phyloP scores from a whole-genome alignment of 306 rosid genomes.

The Elaeagnus macrophylla region DNA sequence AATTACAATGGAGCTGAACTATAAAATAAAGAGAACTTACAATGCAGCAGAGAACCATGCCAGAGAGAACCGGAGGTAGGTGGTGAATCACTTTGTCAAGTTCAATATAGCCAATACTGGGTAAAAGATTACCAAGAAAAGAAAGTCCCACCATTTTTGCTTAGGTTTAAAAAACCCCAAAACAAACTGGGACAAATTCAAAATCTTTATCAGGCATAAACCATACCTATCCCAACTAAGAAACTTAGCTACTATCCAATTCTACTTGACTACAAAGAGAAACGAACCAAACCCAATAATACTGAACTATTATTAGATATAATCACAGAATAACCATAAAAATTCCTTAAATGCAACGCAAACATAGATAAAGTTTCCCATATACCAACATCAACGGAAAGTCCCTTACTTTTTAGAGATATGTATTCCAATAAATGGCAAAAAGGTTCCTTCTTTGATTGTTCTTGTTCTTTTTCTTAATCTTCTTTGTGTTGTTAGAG shows the following conservation, averaged over 20 bases:
- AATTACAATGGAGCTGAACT: slow-evolving; percentile 1
- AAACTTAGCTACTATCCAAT: too few species aligned
- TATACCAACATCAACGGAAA: neutral
- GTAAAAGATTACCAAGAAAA: slow-evolving; percentile 22
- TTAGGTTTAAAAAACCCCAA: neutral
- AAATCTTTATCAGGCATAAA: neutral
- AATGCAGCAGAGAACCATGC: slow-evolving; percentile 53
- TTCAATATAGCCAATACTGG: slow-evolving; percentile 26
- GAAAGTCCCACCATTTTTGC: slow-evolving; percentile 36
- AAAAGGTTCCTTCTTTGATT: neutral
- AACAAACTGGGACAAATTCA: slow-evolving; percentile 3
- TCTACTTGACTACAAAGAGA: too few species aligned
- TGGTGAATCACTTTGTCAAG: slow-evolving; percentile 47
- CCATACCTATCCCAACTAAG: too few species aligned
- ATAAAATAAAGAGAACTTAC: slow-evolving; percentile 40
- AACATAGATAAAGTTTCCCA: neutral
- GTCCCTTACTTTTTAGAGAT: neutral
- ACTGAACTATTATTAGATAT: neutral
- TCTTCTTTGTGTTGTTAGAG: neutral
- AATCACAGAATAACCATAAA: neutral
- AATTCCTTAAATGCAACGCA: neutral
- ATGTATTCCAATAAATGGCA: neutral
- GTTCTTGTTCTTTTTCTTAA: neutral
- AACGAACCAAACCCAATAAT: neutral
- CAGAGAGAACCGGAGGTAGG: slow-evolving; percentile 46